phyloP scores from a whole-genome alignment of 305 asterid species.

The Solanum hybrid region DNA sequence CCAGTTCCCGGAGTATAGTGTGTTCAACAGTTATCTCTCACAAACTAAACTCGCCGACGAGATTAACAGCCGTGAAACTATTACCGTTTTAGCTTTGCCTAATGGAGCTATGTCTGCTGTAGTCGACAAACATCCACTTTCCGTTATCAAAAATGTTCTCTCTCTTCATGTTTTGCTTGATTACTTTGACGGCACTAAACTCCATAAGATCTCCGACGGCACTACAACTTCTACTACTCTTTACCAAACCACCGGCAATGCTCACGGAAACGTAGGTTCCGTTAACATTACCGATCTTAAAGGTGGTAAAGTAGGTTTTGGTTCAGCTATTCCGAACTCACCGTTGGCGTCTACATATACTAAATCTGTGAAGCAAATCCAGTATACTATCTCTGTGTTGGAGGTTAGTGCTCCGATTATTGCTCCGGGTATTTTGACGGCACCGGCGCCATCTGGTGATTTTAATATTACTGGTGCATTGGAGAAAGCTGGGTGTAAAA shows the following conservation, averaged over 20 bases:
- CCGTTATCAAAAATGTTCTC: conserved; percentile 49
- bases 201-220: conserved; percentile 76
- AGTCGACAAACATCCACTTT: conserved; percentile 55
- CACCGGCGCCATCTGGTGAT: conserved; percentile 49
- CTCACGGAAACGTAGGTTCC: conserved; percentile 63
- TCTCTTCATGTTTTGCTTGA: conserved; percentile 81
- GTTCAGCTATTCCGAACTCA: conserved; percentile 72
- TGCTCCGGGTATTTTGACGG: conserved; percentile 51
- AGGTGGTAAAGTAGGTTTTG: conserved; percentile 89
- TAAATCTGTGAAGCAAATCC: conserved; percentile 50
- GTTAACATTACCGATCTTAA: conserved; percentile 75
- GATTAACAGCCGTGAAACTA: conserved; percentile 81
- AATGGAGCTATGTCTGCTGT: conserved; percentile 64
- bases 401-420: conserved; percentile 70
- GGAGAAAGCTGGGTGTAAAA: conserved; percentile 90
- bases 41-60: conserved; percentile 91
- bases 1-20: conserved; percentile 63
- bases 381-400: conserved; percentile 70
- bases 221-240: conserved; percentile 78
- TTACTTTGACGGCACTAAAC: conserved; percentile 68
- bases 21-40: conserved; percentile 52
- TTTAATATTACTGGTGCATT: conserved; percentile 59
- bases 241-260: conserved; percentile 87
- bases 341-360: conserved; percentile 43
- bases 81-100: conserved; percentile 62